Conservation (phyloP, 805 yeast genomes). For the Debaryomyces hansenii region DNA sequence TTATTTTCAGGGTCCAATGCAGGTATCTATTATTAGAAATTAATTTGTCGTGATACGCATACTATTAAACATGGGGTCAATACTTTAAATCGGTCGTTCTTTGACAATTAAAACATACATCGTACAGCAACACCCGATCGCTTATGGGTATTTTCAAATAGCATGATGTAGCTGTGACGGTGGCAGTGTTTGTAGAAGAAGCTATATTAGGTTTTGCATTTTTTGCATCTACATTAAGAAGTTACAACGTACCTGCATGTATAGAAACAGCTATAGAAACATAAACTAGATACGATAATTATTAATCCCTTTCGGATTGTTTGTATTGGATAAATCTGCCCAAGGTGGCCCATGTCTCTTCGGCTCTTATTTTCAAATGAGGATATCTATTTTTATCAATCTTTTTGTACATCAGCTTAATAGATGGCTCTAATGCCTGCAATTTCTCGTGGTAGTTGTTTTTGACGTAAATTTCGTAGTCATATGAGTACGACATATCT, state of each 20-base stretch:
- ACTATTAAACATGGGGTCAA: no score
- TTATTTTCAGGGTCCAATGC: no score
- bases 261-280: not conserved
- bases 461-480: conserved; percentile 62
- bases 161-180: no score
- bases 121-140: no score
- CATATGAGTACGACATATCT: conserved; percentile 69
- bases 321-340: conserved; percentile 81
- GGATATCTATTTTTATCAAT: conserved; percentile 48
- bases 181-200: no score
- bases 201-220: no score
- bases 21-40: no score
- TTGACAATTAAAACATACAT: no score
- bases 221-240: not conserved
- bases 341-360: conserved; percentile 65
- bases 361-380: conserved; percentile 60
- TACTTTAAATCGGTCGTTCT: no score
- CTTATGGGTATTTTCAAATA: no score
- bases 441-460: conserved; percentile 46
- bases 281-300: not conserved
- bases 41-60: no score
- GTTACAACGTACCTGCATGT: not conserved
- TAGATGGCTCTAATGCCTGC: conserved; percentile 10
- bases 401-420: conserved; percentile 21
- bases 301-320: conserved; percentile 19